Percentiles rank a stretch among this genome's conserved stretches.
These are phyloP conservation scores for Phallus indusiatus DNA, from an alignment of 768 basidiomycete genomes.

Conservation along the genomic window DNA sequence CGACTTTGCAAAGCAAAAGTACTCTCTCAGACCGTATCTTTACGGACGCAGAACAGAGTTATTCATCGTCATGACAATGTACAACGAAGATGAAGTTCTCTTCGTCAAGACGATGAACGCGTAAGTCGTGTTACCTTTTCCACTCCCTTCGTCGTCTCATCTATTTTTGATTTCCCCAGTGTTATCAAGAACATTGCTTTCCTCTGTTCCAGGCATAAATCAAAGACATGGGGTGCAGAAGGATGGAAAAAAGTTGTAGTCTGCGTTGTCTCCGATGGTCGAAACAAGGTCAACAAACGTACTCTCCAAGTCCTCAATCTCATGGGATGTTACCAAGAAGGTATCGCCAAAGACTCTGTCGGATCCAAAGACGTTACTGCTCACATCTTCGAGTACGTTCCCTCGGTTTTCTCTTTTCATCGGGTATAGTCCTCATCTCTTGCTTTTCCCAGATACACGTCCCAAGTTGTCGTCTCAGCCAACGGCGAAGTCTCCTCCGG, in stretches of 20 bases:
- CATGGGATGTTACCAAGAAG: slow-evolving; percentile 85
- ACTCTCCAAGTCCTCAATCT: slow-evolving; percentile 84
- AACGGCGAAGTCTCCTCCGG: slow-evolving; percentile 69
- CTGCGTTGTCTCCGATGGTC: slow-evolving; percentile 79
- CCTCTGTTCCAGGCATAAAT: slow-evolving; percentile 57
- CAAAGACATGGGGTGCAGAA: slow-evolving; percentile 78
- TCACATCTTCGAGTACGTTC: slow-evolving; percentile 79
- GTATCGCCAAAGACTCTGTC: slow-evolving; percentile 81
- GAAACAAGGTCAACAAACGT: slow-evolving; percentile 80
- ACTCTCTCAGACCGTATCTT: slow-evolving; percentile 72
- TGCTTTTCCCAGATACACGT: slow-evolving; percentile 50
- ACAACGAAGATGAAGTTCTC: slow-evolving; percentile 81
- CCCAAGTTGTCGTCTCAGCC: slow-evolving; percentile 68
- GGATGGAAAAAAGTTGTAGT: slow-evolving; percentile 91
- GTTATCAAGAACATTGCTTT: slow-evolving; percentile 84
- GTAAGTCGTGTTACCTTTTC: slow-evolving; percentile 31
- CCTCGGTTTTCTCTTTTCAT: slow-evolving; percentile 3
- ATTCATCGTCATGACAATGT: slow-evolving; percentile 96
- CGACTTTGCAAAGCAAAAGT: slow-evolving; percentile 70
- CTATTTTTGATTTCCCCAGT: too few relatives aligned
- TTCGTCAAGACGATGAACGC: slow-evolving; percentile 80
- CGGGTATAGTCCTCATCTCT: not conserved
- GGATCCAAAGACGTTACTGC: slow-evolving; percentile 87
- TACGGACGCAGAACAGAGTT: slow-evolving; percentile 78
- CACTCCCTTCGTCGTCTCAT: not conserved